Evolutionary conservation across 2,329 filamentous ascomycete genomes (phyloP), one percentile per base, ranked within the genome.

Genomic region (Cordyceps tenuipes): DNA sequence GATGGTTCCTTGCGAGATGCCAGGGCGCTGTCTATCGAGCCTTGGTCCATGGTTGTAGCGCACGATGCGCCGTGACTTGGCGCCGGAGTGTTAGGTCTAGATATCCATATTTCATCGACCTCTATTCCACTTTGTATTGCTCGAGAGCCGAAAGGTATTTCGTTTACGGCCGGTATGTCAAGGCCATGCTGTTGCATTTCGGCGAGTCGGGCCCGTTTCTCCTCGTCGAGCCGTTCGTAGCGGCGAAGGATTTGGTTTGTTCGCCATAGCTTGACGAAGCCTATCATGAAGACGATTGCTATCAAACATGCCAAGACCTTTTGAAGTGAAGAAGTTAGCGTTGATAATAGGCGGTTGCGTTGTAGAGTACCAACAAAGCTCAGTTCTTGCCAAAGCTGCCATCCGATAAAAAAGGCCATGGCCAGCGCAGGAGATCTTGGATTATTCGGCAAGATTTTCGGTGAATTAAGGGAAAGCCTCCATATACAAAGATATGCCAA

Each of bases 321-420:
- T 12, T 9, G 19, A 46, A 19, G n/a, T 43, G 34, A 26, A 21
- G 17, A 15, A 13, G 39, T 57, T 19, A 47, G 41, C 43, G 13
- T 41, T 48, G 44, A 31, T 13, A 29, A 5, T 19, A 15, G 13
- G 9, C 17, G 13, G 13, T 36, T 29, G 9, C 36, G 49, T 15
- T 23, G 17, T 9, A 10, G 31, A 13, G 5, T 34, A 80, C 89
- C 79, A 77, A 96, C 91, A 76, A 96, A 90, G 57, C 86, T 89
- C 85, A 96, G 86, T 77, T 96, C 86, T 79, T 94, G 84, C 91
- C 91, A 96, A 67, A 94, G 76, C 66, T 82, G 77, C 91, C 91
- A 96, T 54, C 76, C 79, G 47, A 77, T 68, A 73, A 89, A 90
- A 72, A 91, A 90, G 44, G 68, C 70, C 55, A 64, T 68, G 68